Conservation (phyloP, 2,329 filamentous ascomycete genomes). For the Pyrenophora teres region DNA sequence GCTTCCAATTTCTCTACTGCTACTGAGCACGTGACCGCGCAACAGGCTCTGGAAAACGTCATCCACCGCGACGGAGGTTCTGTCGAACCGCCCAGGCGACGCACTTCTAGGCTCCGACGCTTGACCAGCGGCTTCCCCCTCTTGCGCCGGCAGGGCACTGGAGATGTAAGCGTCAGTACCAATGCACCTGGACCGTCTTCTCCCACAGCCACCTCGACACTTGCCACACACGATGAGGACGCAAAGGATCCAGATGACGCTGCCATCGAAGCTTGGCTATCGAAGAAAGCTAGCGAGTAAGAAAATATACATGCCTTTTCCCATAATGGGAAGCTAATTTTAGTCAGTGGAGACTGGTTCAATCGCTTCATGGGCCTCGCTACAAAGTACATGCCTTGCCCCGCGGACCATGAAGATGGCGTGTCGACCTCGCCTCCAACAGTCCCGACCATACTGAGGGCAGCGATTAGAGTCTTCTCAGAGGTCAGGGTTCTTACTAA, state of each 20-base stretch:
- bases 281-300: constrained; percentile 23
- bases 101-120: constrained; percentile 24
- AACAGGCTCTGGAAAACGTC: constrained; percentile 16
- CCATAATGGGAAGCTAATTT: neutral
- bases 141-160: constrained; percentile 26
- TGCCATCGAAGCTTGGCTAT: constrained; percentile 20
- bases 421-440: neutral
- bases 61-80: constrained; percentile 1
- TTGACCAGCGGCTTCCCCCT: constrained; percentile 27
- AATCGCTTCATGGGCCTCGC: constrained; percentile 19
- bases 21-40: constrained; percentile 11
- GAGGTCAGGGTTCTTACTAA: constrained; percentile 27
- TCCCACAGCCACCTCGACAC: neutral
- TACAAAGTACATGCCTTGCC: constrained; percentile 24
- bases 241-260: constrained; percentile 9
- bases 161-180: constrained; percentile 16
- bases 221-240: neutral
- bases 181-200: constrained; percentile 7
- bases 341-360: constrained; percentile 18
- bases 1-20: neutral
- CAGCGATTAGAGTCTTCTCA: constrained; percentile 28
- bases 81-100: constrained; percentile 15
- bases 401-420: constrained; percentile 16
- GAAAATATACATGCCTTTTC: neutral
- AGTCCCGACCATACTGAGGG: constrained; percentile 28